phyloP scores from a whole-genome alignment of 2,329 filamentous ascomycete species.

The Bimuria novae-zelandiae region DNA sequence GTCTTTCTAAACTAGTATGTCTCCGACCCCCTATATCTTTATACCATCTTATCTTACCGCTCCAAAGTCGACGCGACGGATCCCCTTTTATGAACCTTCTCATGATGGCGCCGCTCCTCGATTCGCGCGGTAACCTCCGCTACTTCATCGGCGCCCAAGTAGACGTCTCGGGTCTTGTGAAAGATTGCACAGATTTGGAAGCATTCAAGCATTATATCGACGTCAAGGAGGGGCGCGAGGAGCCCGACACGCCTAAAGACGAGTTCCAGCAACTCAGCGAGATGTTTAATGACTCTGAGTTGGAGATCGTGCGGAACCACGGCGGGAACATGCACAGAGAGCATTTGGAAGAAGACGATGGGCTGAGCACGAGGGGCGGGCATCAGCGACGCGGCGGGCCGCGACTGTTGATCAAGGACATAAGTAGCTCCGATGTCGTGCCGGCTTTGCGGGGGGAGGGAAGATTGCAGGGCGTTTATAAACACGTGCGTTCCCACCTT shows the following conservation, averaged over 20 bases:
- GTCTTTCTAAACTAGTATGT: constrained; percentile 74
- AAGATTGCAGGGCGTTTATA: constrained; percentile 56
- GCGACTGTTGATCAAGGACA: constrained; percentile 56
- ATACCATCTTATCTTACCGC: not conserved
- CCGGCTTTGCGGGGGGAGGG: constrained; percentile 26
- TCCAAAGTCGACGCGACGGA: constrained; percentile 68
- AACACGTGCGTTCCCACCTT: constrained; percentile 54
- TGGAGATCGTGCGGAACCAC: constrained; percentile 65
- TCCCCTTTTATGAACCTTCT: constrained; percentile 78
- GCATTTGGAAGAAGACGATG: constrained; percentile 54
- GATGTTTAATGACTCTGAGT: constrained; percentile 70
- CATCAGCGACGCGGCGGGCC: constrained; percentile 32
- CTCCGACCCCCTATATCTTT: not conserved
- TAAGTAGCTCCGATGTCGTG: constrained; percentile 36
- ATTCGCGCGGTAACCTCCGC: constrained; percentile 67
- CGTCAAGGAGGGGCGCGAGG: constrained; percentile 37
- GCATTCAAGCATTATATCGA: constrained; percentile 59
- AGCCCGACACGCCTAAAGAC: constrained; percentile 53
- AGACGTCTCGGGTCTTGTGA: constrained; percentile 70
- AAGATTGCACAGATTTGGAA: constrained; percentile 68
- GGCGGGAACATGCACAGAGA: constrained; percentile 68
- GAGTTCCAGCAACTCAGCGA: constrained; percentile 70
- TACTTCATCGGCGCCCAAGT: constrained; percentile 76
- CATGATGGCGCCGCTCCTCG: constrained; percentile 73
- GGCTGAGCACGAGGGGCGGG: constrained; percentile 16